Evolutionary conservation across 208 protist species (phyloP).

Genomic region (Acanthamoeba royreba): DNA sequence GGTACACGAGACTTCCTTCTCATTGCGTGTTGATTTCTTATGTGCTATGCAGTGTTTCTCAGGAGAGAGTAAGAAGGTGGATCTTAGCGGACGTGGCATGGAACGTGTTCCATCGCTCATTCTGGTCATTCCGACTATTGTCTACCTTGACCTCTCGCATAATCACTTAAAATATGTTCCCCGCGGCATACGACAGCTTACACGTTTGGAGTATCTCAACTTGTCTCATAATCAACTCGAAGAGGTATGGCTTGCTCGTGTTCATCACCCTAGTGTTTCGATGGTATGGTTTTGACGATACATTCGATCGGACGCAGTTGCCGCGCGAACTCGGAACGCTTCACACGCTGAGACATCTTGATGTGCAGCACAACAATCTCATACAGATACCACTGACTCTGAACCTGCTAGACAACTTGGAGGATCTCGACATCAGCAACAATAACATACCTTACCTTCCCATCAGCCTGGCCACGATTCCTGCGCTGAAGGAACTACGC

Average conservation of each 20-base stretch:
- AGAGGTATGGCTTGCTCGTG: background rate
- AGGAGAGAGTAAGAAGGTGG: constrained; percentile 24
- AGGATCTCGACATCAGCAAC: background rate
- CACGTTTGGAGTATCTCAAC: background rate
- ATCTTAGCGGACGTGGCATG: background rate
- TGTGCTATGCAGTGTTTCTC: background rate
- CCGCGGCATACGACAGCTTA: background rate
- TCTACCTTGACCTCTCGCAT: constrained; percentile 1
- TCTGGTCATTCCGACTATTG: background rate
- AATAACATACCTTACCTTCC: background rate
- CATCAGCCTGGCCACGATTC: background rate
- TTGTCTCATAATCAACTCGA: background rate
- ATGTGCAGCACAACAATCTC: constrained; percentile 22
- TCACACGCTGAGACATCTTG: background rate
- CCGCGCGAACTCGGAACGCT: background rate
- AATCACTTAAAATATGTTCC: background rate
- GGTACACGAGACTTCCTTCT: background rate
- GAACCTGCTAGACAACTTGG: background rate
- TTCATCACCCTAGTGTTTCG: background rate
- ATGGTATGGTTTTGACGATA: background rate
- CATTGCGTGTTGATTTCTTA: background rate
- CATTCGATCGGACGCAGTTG: background rate
- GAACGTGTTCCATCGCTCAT: background rate
- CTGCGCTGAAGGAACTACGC: background rate
- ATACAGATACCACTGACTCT: background rate